Evolutionary conservation across 148 eudicot genomes (phyloP), one percentile per base, ranked within the genome.

Genomic region (Chenopodium formosanum): DNA sequence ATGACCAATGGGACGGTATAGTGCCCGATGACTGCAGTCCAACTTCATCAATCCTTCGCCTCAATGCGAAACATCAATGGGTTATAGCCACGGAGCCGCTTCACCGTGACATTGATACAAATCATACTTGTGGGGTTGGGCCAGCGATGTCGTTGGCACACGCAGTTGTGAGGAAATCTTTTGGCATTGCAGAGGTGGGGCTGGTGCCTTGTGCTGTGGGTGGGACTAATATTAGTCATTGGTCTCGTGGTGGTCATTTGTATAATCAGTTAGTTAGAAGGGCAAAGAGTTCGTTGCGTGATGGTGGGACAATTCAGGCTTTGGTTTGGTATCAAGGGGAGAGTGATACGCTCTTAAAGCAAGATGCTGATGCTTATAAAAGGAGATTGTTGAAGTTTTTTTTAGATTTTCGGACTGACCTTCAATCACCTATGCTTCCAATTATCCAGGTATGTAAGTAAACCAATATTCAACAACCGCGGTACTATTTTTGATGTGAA

Each of bases 261-360:
- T 93, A 93, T 70, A 74, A 72, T 8, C 85, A 84, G 71, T 29
- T 90, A 77, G 40, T 93, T 58, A 50, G 62, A 53, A 79, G 97
- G 77, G 83, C 92, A 0, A 23, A 25, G 73, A 77, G 82, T 10
- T 86, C 93, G 11, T 9, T 88, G 64, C 76, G 71, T 68, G 88
- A 84, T 0, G 93, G 93, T 12, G 97, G 97, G 53, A 82, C 48
- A 4, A 76, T 92, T 9, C 76, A 86, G 52, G 97, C 82, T 5
- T 46, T 92, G 83, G 70, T 91, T 78, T 92, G 97, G 97, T 92
- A 84, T 56, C 97, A 92, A 81, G 94, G 97, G 17, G 97, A 93
- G 83, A 90, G 94, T 73, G 97, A 93, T 52, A 88, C 93, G 0
- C 65, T 62, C 20, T 82, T 11, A 8, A 74, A 40, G 46, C 84